Percentiles rank a stretch among this genome's conserved stretches.
Evolutionary conservation across 1,284 basidiomycete genomes (phyloP).

Genomic region (Ustilago hordei): DNA sequence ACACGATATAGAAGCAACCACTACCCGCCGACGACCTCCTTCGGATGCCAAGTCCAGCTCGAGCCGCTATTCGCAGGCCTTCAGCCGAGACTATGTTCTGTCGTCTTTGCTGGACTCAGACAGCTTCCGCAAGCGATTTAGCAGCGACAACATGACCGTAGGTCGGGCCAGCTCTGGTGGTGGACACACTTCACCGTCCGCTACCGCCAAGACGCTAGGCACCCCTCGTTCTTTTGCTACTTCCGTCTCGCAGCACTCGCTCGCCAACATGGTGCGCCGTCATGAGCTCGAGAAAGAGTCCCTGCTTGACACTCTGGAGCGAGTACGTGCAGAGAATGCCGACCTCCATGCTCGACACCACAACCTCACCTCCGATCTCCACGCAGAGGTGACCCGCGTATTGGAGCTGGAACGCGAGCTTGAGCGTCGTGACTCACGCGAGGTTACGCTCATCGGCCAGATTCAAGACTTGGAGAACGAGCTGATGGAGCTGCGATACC

Average conservation of each 20-base stretch:
- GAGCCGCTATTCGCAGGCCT: constrained; percentile 42
- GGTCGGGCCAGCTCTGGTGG: constrained; percentile 49
- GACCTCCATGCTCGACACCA: constrained; percentile 47
- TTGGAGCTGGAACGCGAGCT: constrained; percentile 58
- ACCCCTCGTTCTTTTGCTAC: constrained; percentile 54
- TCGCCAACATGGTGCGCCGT: constrained; percentile 51
- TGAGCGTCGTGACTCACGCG: constrained; percentile 49
- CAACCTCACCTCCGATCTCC: constrained; percentile 51
- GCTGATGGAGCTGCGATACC: constrained; percentile 37
- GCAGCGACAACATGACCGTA: constrained; percentile 46
- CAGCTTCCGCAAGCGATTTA: constrained; percentile 42
- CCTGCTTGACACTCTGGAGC: constrained; percentile 56
- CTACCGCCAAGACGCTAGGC: constrained; percentile 58
- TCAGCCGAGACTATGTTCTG: constrained; percentile 37
- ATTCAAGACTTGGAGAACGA: constrained; percentile 48
- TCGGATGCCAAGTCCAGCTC: constrained; percentile 46
- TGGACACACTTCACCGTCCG: constrained; percentile 59
- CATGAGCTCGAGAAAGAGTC: constrained; percentile 62
- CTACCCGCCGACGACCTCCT: constrained; percentile 27
- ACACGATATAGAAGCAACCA: constrained; percentile 12
- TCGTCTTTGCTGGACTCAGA: constrained; percentile 34
- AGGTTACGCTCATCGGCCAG: constrained; percentile 39
- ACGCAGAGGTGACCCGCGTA: constrained; percentile 60
- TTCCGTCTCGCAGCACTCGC: constrained; percentile 42
- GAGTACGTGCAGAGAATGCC: constrained; percentile 43